A percentile compares a stretch with the other conserved stretches of the same genome.
phyloP scores from a whole-genome alignment of 2,329 filamentous ascomycete genomes.

The Aspergillus terreus region DNA sequence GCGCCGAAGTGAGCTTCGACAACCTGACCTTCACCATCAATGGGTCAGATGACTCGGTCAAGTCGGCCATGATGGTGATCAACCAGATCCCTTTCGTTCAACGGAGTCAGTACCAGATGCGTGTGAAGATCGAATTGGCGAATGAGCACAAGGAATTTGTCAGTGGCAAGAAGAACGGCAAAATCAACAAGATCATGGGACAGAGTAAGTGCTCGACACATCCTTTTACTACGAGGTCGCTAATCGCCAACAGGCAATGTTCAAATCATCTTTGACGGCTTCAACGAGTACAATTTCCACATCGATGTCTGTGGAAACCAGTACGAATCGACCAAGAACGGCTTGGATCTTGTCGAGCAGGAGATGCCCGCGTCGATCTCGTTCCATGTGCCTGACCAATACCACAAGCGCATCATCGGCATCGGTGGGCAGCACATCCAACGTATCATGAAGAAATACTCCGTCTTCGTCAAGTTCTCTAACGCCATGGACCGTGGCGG shows the following conservation, averaged over 20 bases:
- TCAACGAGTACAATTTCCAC: slow-evolving; percentile 99
- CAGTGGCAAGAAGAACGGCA: slow-evolving; percentile 98
- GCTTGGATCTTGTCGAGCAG: slow-evolving; percentile 88
- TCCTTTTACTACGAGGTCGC: not conserved
- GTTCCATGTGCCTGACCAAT: slow-evolving; percentile 98
- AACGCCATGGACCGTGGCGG: slow-evolving; percentile 98
- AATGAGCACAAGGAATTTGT: slow-evolving; percentile 99
- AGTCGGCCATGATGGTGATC: slow-evolving; percentile 90
- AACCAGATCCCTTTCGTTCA: slow-evolving; percentile 86
- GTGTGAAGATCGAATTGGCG: slow-evolving; percentile 96
- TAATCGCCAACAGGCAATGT: slow-evolving; percentile 63
- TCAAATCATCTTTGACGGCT: slow-evolving; percentile 97
- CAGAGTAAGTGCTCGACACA: slow-evolving; percentile 62
- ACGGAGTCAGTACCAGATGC: slow-evolving; percentile 84
- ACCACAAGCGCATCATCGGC: slow-evolving; percentile 98
- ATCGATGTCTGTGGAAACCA: slow-evolving; percentile 92
- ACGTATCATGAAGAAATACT: slow-evolving; percentile 99
- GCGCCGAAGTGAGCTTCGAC: slow-evolving; percentile 91
- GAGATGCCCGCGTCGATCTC: slow-evolving; percentile 99
- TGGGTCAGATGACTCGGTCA: slow-evolving; percentile 93
- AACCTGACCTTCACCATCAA: slow-evolving; percentile 91
- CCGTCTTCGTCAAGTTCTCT: slow-evolving; percentile 98
- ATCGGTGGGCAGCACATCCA: slow-evolving; percentile 98
- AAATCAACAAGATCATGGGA: slow-evolving; percentile 99
- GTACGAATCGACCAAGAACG: slow-evolving; percentile 92